phyloP scores from a whole-genome alignment of 768 basidiomycete genomes.

The Harrya chromipes region DNA sequence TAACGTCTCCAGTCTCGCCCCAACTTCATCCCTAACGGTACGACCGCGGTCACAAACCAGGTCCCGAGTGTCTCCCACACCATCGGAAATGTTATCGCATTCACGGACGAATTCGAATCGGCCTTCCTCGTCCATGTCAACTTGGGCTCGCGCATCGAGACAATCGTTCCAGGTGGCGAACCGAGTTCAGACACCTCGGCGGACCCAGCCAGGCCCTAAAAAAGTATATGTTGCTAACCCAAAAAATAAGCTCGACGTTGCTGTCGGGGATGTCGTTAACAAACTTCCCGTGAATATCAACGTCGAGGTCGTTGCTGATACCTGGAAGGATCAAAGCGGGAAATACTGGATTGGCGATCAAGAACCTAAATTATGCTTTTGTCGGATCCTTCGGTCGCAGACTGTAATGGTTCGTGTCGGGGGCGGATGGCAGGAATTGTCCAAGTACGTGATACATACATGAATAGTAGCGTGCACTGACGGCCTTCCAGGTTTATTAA shows the following conservation, averaged over 20 bases:
- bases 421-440: conserved; percentile 91
- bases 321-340: conserved; percentile 90
- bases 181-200: conserved; percentile 47
- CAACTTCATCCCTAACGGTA: conserved; percentile 29
- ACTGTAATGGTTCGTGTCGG: conserved; percentile 97
- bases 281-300: conserved; percentile 82
- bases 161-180: conserved; percentile 51
- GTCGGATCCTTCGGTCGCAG: conserved; percentile 84
- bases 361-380: conserved; percentile 87
- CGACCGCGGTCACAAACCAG: conserved; percentile 43
- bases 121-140: conserved; percentile 47
- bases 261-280: conserved; percentile 90
- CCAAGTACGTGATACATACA: conserved; percentile 56
- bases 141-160: conserved; percentile 68
- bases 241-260: conserved; percentile 89
- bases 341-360: conserved; percentile 96
- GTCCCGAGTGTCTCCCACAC: conserved; percentile 55
- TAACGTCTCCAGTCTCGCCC: conserved; percentile 36
- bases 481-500: conserved; percentile 67
- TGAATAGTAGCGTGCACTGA: conserved; percentile 3
- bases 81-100: conserved; percentile 55
- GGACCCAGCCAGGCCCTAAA: conserved; percentile 37
- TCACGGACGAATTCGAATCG: conserved; percentile 48
- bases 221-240: conserved; percentile 84
- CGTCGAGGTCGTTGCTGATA: conserved; percentile 74